Conservation (phyloP, 805 yeast species). For the Starmerella bacillaris region DNA sequence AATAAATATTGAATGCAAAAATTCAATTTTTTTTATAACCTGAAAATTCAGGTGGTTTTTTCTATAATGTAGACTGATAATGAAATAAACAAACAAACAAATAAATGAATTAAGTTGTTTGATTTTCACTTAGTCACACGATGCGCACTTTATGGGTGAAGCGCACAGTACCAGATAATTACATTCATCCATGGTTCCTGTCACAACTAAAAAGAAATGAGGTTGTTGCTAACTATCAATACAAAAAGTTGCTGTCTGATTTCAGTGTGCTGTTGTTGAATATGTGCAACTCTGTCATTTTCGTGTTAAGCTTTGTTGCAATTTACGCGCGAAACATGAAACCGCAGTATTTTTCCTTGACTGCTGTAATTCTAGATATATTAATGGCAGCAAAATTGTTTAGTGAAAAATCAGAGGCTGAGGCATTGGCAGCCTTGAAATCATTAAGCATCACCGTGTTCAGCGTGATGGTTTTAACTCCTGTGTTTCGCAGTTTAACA, state of each 20-base stretch:
- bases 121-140: too few species aligned
- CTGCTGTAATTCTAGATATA: conserved; percentile 5
- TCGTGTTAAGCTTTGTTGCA: conserved; percentile 52
- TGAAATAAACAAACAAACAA: too few species aligned
- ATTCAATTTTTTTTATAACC: too few species aligned
- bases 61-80: too few species aligned
- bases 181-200: conserved; percentile 67
- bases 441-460: conserved; percentile 53
- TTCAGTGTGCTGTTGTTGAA: conserved; percentile 52
- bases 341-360: conserved; percentile 20
- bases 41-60: too few species aligned
- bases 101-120: too few species aligned
- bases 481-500: conserved; percentile 75
- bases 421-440: conserved; percentile 29
- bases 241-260: conserved; percentile 47
- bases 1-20: too few species aligned
- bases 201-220: conserved; percentile 62
- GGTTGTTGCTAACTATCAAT: conserved; percentile 51
- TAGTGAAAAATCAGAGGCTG: conserved; percentile 2
- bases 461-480: conserved; percentile 61
- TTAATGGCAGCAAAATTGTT: conserved; percentile 19
- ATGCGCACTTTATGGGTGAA: conserved; percentile 59
- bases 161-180: conserved; percentile 82
- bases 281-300: conserved; percentile 42
- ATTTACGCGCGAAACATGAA: conserved; percentile 21